Base-by-base conservation (phyloP, 768 basidiomycete species). In the Amanita pseudoporphyria region DNA sequence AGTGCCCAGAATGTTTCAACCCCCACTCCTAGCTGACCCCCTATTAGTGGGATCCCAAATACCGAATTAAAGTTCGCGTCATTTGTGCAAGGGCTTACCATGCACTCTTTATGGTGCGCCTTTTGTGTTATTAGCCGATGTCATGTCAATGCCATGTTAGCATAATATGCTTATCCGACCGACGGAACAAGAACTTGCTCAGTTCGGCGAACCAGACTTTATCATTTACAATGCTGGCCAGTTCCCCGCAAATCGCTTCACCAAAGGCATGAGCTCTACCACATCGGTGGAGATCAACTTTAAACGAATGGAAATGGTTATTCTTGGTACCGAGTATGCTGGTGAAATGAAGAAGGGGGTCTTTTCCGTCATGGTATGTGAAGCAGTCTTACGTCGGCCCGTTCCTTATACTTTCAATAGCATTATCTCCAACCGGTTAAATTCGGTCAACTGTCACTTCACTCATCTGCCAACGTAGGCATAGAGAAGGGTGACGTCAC, bases 261-360 rank as follows among this genome's bases (percentile, higher is more conserved):
- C 96, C 53, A 92, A 96, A 74, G 96, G 96, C 68, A 98, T 98
- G 96, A 95, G 91, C 54, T 96, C 93, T 9, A 90, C 93, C 26
- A 98, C 96, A 5, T 96, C 94, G 2, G 95, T 99, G 44, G 95
- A 97, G 71, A 91, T 99, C 76, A 99, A 99, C 80, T 98, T 99
- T 72, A 96, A 96, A 77, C 89, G 96, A 35, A 96, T 93, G 92
- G 96, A 99, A 69, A 99, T 99, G 96, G 95, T 99, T 61, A 98
- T 99, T 62, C 89, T 99, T 58, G 95, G 89, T 49, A 95, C 92
- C 22, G 93, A 97, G 64, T 97, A 97, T 62, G 93, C 93, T 26
- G 93, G 93, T 45, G 93, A 99, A 74, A 99, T 99, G 96, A 99
- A 99, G 75, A 99, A 99, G 81, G 96, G 96, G 62, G 90, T 99